Evolutionary conservation across 1,284 basidiomycete genomes (phyloP).

Genomic region (Ustilago crameri): DNA sequence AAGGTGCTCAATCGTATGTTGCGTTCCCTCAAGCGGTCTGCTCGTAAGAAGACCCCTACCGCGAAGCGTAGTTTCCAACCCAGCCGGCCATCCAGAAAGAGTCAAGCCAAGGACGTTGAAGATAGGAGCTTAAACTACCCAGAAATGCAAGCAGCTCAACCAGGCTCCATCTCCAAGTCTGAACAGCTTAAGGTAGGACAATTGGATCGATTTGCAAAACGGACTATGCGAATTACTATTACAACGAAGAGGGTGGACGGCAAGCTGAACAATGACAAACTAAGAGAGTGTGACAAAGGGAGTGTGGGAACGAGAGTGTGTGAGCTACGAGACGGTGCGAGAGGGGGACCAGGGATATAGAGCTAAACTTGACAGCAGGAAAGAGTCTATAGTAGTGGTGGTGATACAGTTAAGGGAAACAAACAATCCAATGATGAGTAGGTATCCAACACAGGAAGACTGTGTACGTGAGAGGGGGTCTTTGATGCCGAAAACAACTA

Average conservation of each 20-base stretch:
- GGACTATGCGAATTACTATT: background rate
- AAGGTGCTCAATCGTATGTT: too few species aligned
- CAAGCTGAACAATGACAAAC: background rate
- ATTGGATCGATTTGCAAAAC: background rate
- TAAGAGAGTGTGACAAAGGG: background rate
- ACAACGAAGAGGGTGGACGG: too few species aligned
- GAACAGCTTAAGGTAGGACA: too few species aligned
- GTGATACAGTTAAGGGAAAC: background rate
- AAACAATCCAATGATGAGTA: background rate
- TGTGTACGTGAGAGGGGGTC: background rate
- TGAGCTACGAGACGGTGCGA: background rate
- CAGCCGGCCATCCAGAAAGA: too few species aligned
- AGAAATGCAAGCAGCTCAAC: too few species aligned
- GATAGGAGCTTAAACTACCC: too few species aligned
- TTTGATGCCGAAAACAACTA: background rate
- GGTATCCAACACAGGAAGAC: slow-evolving; percentile 2
- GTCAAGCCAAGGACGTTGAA: too few species aligned
- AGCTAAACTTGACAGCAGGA: background rate
- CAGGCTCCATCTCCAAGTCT: too few species aligned
- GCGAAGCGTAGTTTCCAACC: too few species aligned
- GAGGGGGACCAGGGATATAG: background rate
- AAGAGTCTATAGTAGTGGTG: slow-evolving; percentile 1
- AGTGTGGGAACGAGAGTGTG: background rate
- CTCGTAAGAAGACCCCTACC: too few species aligned
- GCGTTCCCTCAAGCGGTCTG: too few species aligned